Base-by-base conservation (phyloP, 2,329 filamentous ascomycete species). In the Tolypocladium pustulatum region DNA sequence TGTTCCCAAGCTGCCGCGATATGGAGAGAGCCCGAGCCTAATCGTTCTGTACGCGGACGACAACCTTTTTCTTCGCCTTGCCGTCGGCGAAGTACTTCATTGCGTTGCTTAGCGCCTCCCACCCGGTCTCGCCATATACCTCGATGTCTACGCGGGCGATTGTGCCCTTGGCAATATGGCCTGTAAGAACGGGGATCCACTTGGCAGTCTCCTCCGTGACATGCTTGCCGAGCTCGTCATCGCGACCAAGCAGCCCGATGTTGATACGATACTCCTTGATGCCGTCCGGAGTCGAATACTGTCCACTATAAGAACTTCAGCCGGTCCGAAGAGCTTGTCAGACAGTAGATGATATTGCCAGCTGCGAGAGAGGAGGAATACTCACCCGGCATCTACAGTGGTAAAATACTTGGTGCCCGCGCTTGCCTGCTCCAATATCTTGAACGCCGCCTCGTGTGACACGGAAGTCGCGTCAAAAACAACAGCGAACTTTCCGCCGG, bases 321-420 rank as follows among this genome's bases (percentile, higher is more conserved):
- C 20, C 12, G 5, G 12, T 12, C 5, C 12, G 17, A 20, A n/a
- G 4, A 32, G 17, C 46, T 1, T 4, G 0, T 7, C 9, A n/a
- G 15, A 20, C 27, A 20, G 8, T 20, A 51, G 46, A 10, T 10
- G 27, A 51, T 12, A 9, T 2, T 4, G 22, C 55, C 22, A 57
- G 54, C 27, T 2, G 25, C 3, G n/a, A 17, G n/a, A 4, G 2
- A 2, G 6, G 3, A 13, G 34, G 0, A 6, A 10, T 10, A 55
- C 62, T 61, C 60, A 74, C 73, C 69, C 69, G 60, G 69, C 69
- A 60, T 74, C 70, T 1, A 69, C 69, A 0, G 69, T 71, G 0
- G 66, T 61, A 46, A 73, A 71, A 49, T 67, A 69, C 56, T 73
- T 75, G 4, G 55, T 43, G 12, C 55, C 37, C 1, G 57, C 66